These are phyloP conservation scores for Claviceps fusiformis DNA, from an alignment of 2,329 filamentous ascomycete species.

Conservation along the genomic window DNA sequence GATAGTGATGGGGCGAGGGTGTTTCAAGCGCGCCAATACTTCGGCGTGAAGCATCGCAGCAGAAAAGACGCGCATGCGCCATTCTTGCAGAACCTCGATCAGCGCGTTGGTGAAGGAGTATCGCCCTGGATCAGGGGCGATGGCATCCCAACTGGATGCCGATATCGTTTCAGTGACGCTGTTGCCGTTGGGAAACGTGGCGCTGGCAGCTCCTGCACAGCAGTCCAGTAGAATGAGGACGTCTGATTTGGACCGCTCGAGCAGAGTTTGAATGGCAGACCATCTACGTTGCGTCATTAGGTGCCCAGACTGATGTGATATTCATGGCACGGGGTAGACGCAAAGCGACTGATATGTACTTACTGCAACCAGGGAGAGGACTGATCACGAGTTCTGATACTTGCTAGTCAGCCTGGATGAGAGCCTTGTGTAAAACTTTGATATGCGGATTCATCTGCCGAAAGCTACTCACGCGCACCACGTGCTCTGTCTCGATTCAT, in stretches of 20 bases:
- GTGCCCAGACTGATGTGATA: neutral
- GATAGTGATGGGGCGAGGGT: constrained; percentile 41
- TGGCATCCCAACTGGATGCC: constrained; percentile 48
- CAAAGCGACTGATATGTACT: constrained; percentile 11
- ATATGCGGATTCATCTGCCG: neutral
- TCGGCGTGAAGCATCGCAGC: constrained; percentile 49
- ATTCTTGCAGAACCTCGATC: constrained; percentile 45
- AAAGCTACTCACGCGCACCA: constrained; percentile 40
- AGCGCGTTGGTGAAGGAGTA: constrained; percentile 47
- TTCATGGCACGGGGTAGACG: neutral
- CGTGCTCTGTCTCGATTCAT: constrained; percentile 45
- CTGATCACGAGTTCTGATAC: constrained; percentile 30
- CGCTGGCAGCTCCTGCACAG: constrained; percentile 45
- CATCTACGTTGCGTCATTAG: constrained; percentile 24
- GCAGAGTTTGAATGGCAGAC: constrained; percentile 46
- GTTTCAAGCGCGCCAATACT: constrained; percentile 44
- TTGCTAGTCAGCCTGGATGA: neutral
- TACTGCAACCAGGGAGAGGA: constrained; percentile 43
- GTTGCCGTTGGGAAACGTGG: constrained; percentile 42
- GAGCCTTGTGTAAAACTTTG: neutral
- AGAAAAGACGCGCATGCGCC: constrained; percentile 40
- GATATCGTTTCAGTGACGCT: constrained; percentile 50
- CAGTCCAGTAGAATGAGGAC: constrained; percentile 45
- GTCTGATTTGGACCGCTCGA: constrained; percentile 44
- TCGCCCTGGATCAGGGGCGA: constrained; percentile 43